phyloP scores from a whole-genome alignment of 1,284 basidiomycete species.

The Naganishia albida region DNA sequence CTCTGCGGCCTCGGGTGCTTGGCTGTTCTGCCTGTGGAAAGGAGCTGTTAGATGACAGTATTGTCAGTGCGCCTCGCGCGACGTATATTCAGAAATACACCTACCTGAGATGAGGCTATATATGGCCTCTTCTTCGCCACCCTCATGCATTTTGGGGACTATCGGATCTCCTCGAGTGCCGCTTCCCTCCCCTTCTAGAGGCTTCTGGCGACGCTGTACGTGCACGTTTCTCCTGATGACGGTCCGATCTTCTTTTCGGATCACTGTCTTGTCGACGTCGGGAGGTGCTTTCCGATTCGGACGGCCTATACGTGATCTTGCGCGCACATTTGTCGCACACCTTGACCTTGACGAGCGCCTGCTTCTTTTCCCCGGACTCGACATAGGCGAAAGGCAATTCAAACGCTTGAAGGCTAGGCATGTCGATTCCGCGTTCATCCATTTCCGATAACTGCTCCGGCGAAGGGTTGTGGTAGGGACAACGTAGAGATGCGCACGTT shows the following conservation, averaged over 20 bases:
- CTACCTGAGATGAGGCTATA: too few species aligned
- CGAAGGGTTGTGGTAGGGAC: constrained; percentile 62
- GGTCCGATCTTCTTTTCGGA: constrained; percentile 43
- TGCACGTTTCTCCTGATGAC: constrained; percentile 19
- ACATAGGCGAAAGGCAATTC: constrained; percentile 85
- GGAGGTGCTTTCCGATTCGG: constrained; percentile 56
- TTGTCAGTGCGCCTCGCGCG: too few species aligned
- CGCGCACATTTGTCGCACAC: constrained; percentile 72
- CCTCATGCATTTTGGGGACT: too few species aligned
- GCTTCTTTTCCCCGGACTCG: constrained; percentile 72
- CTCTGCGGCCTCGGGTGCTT: too few species aligned
- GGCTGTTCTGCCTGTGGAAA: too few species aligned
- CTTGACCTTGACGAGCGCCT: constrained; percentile 83
- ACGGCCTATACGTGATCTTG: constrained; percentile 83
- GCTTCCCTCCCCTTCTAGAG: too few species aligned
- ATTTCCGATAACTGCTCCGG: constrained; percentile 17
- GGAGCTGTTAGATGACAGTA: too few species aligned
- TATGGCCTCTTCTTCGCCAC: too few species aligned
- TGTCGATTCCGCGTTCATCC: constrained; percentile 27
- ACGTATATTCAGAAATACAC: neutral
- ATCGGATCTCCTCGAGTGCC: too few species aligned
- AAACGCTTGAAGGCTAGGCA: constrained; percentile 63
- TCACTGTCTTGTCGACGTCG: too few species aligned
- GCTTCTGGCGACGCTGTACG: neutral
- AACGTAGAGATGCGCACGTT: constrained; percentile 84